phyloP scores from a whole-genome alignment of 2,329 filamentous ascomycete genomes.

The Epichloe hybrida region DNA sequence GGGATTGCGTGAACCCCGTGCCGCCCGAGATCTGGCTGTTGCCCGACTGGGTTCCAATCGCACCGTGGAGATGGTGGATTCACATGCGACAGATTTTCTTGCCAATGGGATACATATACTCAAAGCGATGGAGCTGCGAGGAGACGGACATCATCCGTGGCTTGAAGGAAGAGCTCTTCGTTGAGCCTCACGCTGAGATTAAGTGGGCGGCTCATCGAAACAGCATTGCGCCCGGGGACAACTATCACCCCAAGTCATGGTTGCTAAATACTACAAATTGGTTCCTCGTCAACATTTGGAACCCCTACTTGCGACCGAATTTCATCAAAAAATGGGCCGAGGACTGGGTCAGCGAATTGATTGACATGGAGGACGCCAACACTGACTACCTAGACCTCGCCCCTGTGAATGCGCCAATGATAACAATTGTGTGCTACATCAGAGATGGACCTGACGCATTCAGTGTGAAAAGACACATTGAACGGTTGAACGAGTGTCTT shows the following conservation, averaged over 20 bases:
- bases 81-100: conserved; percentile 96
- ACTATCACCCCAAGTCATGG: conserved; percentile 88
- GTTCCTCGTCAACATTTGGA: conserved; percentile 66
- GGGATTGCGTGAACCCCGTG: conserved; percentile 89
- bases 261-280: conserved; percentile 68
- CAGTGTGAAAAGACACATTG: conserved; percentile 62
- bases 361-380: conserved; percentile 86
- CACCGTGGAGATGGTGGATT: conserved; percentile 95
- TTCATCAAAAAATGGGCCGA: conserved; percentile 60
- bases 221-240: conserved; percentile 64
- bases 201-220: conserved; percentile 69
- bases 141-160: conserved; percentile 59
- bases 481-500: conserved; percentile 71
- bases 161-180: conserved; percentile 70
- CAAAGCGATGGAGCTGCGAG: conserved; percentile 65
- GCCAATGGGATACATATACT: conserved; percentile 84
- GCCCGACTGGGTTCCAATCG: conserved; percentile 79
- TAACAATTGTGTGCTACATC: conserved; percentile 74
- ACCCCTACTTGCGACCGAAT: conserved; percentile 58
- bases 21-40: conserved; percentile 89
- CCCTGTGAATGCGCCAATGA: conserved; percentile 83
- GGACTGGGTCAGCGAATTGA: conserved; percentile 66
- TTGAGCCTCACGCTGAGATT: conserved; percentile 63
- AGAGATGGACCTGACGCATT: conserved; percentile 64
- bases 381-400: conserved; percentile 77